phyloP scores from a whole-genome alignment of 176 grass and related monocot species.

The Phyllostachys edulis region DNA sequence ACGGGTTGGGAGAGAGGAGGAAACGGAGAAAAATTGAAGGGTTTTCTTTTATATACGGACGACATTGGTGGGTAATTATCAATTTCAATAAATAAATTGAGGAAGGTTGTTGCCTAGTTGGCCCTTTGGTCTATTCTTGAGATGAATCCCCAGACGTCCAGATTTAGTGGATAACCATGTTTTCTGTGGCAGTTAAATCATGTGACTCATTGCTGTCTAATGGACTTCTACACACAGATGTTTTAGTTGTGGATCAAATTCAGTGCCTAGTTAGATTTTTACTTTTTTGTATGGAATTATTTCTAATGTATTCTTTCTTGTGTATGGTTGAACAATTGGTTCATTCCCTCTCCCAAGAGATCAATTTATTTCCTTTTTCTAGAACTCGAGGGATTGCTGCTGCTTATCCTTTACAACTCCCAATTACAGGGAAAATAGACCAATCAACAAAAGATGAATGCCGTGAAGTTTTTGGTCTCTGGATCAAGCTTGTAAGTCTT shows the following conservation, averaged over 20 bases:
- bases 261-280: background rate
- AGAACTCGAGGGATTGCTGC: background rate
- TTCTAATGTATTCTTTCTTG: constrained; percentile 19
- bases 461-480: constrained; percentile 74
- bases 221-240: constrained; percentile 5
- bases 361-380: background rate
- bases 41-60: no score
- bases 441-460: constrained; percentile 98
- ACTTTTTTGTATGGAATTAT: background rate
- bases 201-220: background rate
- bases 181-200: background rate
- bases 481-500: constrained; percentile 72
- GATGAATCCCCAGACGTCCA: background rate
- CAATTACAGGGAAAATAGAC: constrained; percentile 91
- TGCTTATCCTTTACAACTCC: constrained; percentile 23
- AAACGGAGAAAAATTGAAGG: no score
- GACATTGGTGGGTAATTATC: background rate
- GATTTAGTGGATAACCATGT: background rate
- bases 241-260: constrained; percentile 26
- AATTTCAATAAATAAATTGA: background rate
- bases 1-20: no score
- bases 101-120: background rate
- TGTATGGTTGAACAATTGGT: constrained; percentile 12
- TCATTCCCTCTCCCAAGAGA: background rate
- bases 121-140: constrained; percentile 16